Evolutionary conservation across 257 asterid species (phyloP).

Genomic region (Fraxinus quadrangulata): DNA sequence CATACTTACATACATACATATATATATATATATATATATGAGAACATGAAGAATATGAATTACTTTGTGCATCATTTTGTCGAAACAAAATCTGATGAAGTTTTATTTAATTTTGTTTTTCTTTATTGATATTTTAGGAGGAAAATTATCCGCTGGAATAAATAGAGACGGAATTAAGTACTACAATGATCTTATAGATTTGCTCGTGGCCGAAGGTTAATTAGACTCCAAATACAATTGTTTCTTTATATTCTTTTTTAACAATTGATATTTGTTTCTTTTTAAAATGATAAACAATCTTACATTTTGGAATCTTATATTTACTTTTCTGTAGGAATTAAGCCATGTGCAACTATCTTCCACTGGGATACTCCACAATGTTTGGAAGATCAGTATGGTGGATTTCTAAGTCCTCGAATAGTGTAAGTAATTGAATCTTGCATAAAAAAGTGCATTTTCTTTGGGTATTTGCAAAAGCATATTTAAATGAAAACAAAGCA

Average conservation of each 20-base stretch:
- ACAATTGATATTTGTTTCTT: neutral
- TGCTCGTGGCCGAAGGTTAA: conserved; percentile 28
- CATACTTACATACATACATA: too few relatives aligned
- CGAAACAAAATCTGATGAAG: too few relatives aligned
- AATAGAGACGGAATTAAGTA: conserved; percentile 22
- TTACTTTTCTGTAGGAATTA: conserved; percentile 22
- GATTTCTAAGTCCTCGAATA: conserved; percentile 29
- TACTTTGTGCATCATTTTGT: too few relatives aligned
- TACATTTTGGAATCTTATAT: too few relatives aligned
- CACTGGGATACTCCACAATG: conserved; percentile 45
- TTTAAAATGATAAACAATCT: too few relatives aligned
- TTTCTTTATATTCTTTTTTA: too few relatives aligned
- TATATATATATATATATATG: neutral
- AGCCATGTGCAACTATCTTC: conserved; percentile 36
- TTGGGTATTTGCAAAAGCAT: too few relatives aligned
- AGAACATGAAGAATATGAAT: neutral
- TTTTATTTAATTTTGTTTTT: too few relatives aligned
- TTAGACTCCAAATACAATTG: too few relatives aligned
- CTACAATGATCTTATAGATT: conserved; percentile 33
- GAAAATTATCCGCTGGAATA: conserved; percentile 24
- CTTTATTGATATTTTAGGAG: neutral
- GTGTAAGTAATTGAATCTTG: conserved; percentile 20
- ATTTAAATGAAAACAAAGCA: too few relatives aligned
- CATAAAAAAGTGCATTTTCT: too few relatives aligned
- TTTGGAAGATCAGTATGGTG: conserved; percentile 37